These are phyloP conservation scores for Crithidia fasciculata DNA, from an alignment of 208 protist species.

Conservation along the genomic window DNA sequence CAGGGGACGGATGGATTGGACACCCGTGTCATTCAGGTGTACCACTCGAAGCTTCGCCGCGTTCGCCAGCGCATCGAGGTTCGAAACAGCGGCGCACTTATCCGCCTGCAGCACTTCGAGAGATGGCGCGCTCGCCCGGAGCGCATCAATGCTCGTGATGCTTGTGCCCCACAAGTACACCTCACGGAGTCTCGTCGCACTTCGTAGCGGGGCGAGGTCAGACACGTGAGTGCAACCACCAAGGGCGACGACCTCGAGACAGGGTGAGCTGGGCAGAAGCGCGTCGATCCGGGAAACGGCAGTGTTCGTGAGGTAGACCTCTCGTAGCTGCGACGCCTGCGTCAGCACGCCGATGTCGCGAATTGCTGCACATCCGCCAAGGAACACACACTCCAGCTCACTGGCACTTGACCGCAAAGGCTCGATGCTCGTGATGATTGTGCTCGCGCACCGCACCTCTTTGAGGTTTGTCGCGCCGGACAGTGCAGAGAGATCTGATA, in stretches of 20 bases:
- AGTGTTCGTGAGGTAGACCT: conserved; percentile 17
- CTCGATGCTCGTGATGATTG: neutral
- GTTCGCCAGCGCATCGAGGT: neutral
- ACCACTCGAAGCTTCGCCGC: conserved; percentile 13
- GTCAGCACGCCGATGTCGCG: conserved; percentile 1
- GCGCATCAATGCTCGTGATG: conserved; percentile 2
- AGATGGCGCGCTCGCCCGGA: conserved; percentile 1
- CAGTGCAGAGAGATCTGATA: conserved; percentile 4
- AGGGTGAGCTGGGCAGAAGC: neutral
- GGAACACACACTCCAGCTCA: conserved; percentile 9
- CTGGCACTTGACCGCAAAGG: neutral
- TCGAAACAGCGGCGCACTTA: neutral
- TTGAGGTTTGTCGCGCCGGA: neutral
- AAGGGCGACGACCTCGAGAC: conserved; percentile 14
- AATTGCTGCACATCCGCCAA: conserved; percentile 9
- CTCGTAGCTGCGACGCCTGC: conserved; percentile 4
- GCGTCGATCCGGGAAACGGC: conserved; percentile 1
- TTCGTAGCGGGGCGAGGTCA: neutral
- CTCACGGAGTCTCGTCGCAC: neutral
- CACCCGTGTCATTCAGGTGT: conserved; percentile 11
- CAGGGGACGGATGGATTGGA: conserved; percentile 10
- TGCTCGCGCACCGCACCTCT: conserved; percentile 9
- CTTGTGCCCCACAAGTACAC: conserved; percentile 18
- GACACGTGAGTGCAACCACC: conserved; percentile 14
- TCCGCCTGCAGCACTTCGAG: conserved; percentile 14